These are phyloP conservation scores for Dionaea muscipula DNA, from an alignment of 179 eudicot species.

Conservation along the genomic window DNA sequence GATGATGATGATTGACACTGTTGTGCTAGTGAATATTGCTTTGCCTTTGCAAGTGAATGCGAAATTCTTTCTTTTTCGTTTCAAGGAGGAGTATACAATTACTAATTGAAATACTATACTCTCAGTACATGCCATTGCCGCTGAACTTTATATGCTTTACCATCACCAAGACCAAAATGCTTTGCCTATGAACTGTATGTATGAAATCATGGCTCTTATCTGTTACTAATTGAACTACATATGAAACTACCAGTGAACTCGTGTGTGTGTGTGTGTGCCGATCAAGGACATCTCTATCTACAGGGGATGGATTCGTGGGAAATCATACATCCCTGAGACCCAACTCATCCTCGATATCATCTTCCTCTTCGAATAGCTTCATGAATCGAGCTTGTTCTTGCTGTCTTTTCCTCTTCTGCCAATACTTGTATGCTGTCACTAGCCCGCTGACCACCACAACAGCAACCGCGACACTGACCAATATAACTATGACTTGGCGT, in stretches of 20 bases:
- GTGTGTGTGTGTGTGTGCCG: background rate
- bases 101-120: too few relatives aligned
- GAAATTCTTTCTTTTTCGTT: too few relatives aligned
- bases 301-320: background rate
- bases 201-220: background rate
- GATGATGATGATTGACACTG: too few relatives aligned
- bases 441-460: conserved; percentile 25
- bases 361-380: conserved; percentile 72
- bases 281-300: background rate
- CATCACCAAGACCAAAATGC: background rate
- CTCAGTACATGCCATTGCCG: too few relatives aligned
- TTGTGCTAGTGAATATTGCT: too few relatives aligned
- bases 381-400: conserved; percentile 80
- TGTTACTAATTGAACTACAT: too few relatives aligned
- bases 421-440: conserved; percentile 47
- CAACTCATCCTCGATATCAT: conserved; percentile 74
- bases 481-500: conserved; percentile 24
- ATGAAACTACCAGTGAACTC: too few relatives aligned
- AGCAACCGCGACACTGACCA: conserved; percentile 25
- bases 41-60: too few relatives aligned
- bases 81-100: too few relatives aligned
- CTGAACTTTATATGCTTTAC: too few relatives aligned
- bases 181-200: background rate
- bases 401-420: conserved; percentile 56
- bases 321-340: conserved; percentile 38